These are phyloP conservation scores for Teunomyces panamensis DNA, from an alignment of 805 yeast species.

Conservation along the genomic window DNA sequence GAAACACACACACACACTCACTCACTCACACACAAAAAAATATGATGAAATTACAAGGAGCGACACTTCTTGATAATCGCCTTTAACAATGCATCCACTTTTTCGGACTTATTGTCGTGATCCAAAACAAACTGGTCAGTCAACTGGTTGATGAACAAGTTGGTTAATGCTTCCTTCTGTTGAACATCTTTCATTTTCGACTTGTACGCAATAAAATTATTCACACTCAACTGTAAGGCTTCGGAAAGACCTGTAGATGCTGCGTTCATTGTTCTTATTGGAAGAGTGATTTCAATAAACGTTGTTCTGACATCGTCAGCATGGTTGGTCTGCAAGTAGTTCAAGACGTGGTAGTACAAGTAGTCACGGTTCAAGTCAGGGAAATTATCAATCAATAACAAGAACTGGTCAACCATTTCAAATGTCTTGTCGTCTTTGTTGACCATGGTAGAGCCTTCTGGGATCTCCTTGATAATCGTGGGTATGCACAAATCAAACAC, in stretches of 20 bases:
- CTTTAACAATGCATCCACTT: slow-evolving; percentile 29
- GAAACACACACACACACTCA: no score
- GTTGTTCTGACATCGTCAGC: slow-evolving; percentile 40
- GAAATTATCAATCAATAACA: slow-evolving; percentile 66
- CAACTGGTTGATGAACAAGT: slow-evolving; percentile 22
- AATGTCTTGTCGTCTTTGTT: slow-evolving; percentile 39
- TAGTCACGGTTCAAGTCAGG: slow-evolving; percentile 65
- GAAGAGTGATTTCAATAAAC: slow-evolving; percentile 58
- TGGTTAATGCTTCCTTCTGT: slow-evolving; percentile 31
- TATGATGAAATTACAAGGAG: slow-evolving; percentile 1
- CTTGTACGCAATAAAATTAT: slow-evolving; percentile 63
- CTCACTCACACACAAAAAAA: no score
- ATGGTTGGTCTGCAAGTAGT: slow-evolving; percentile 45
- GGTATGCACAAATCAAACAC: slow-evolving; percentile 36
- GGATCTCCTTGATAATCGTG: slow-evolving; percentile 25
- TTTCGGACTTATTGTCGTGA: slow-evolving; percentile 19
- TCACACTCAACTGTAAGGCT: slow-evolving; percentile 64
- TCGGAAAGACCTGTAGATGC: slow-evolving; percentile 49
- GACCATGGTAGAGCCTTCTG: slow-evolving; percentile 18
- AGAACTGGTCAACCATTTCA: slow-evolving; percentile 38
- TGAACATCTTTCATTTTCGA: slow-evolving; percentile 35
- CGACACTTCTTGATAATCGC: slow-evolving; percentile 41
- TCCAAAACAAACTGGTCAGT: slow-evolving; percentile 21
- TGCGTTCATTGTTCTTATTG: slow-evolving; percentile 53
- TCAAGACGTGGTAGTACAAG: slow-evolving; percentile 62